These are phyloP conservation scores for Ormosia emarginata DNA, from an alignment of 306 rosid species.

Conservation along the genomic window DNA sequence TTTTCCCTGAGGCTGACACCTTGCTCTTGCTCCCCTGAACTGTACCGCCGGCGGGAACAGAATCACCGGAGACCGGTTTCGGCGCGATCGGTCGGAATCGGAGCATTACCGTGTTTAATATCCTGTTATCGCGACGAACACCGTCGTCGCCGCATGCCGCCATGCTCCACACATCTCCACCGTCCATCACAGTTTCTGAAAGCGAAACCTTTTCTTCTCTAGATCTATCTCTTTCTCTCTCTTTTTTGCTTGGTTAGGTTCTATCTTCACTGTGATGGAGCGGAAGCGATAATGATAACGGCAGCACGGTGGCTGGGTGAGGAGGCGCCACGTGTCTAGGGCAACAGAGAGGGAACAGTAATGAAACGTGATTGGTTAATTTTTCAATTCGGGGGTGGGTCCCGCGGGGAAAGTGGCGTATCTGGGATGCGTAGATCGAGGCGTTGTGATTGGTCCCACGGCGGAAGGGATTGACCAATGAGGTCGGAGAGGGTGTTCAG, in stretches of 20 bases:
- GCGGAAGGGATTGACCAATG: constrained; percentile 18
- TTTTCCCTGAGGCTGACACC: constrained; percentile 14
- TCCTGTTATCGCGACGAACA: constrained; percentile 1
- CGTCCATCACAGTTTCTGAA: constrained; percentile 34
- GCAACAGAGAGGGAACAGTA: constrained; percentile 28
- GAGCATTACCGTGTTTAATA: constrained; percentile 46
- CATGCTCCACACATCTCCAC: constrained; percentile 41
- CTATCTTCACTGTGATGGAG: constrained; percentile 25
- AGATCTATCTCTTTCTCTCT: neutral
- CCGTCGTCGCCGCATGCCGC: constrained; percentile 9
- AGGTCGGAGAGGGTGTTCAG: constrained; percentile 20
- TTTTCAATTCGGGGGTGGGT: neutral
- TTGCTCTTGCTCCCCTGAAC: constrained; percentile 3
- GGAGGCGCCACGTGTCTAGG: constrained; percentile 69
- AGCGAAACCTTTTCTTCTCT: neutral
- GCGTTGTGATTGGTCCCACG: constrained; percentile 40
- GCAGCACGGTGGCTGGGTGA: constrained; percentile 55
- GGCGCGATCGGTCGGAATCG: constrained; percentile 82
- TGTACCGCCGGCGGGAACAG: neutral
- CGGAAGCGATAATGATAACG: constrained; percentile 63
- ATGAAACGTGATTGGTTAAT: constrained; percentile 33
- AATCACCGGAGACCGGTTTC: constrained; percentile 37
- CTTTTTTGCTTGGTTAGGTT: constrained; percentile 3
- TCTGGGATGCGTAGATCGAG: constrained; percentile 25
- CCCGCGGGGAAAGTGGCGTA: constrained; percentile 34